Conservation (phyloP, 345 rosid species). For the Leavenworthia alabamica region DNA sequence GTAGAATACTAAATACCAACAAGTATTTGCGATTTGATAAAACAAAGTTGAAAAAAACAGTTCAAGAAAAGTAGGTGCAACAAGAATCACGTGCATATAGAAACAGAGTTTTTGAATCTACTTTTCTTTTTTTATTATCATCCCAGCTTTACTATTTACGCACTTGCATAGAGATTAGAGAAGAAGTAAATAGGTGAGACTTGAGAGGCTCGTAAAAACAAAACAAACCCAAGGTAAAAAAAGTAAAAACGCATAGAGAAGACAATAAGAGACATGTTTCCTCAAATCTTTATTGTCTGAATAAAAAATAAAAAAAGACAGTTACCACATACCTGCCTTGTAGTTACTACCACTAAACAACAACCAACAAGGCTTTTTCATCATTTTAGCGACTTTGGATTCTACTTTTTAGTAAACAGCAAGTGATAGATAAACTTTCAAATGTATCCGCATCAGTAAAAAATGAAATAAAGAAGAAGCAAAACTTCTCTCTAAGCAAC, state of each 20-base stretch:
- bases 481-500: conserved; percentile 39
- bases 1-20: no score
- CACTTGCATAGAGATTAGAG: background rate
- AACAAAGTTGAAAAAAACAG: no score
- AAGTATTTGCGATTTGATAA: no score
- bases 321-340: no score
- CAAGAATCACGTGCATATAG: background rate
- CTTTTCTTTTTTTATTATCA: background rate
- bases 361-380: conserved; percentile 4
- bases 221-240: background rate
- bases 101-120: background rate
- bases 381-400: background rate
- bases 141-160: background rate
- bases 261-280: background rate
- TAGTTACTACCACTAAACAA: background rate
- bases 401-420: background rate
- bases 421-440: background rate
- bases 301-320: no score
- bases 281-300: conserved; percentile 18
- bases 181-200: background rate
- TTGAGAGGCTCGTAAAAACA: background rate
- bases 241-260: background rate
- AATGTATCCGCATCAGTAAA: background rate
- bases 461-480: background rate
- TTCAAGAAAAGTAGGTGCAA: background rate